Percentiles rank a stretch among this genome's conserved stretches.
Conservation (phyloP, 352 stramenopile genomes). For the Phytophthora pisi region DNA sequence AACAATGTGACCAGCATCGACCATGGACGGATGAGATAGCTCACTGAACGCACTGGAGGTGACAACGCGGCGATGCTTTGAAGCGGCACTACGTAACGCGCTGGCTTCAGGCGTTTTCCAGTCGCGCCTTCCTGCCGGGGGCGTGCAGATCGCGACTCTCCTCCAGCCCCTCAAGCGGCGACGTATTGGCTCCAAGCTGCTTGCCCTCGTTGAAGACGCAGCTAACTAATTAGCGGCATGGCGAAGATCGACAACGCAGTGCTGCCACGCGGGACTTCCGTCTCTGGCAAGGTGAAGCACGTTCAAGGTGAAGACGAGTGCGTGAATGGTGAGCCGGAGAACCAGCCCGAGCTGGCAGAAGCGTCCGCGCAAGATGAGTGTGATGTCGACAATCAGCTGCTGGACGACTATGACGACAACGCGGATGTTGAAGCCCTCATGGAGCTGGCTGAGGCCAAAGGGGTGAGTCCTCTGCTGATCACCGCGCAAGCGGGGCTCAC, state of each 20-base stretch:
- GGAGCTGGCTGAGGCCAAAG: constrained; percentile 15
- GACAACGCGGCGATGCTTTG: constrained; percentile 3
- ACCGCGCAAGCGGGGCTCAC: constrained; percentile 26
- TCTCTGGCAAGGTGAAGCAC: neutral
- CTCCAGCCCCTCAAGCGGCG: neutral
- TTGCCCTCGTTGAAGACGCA: neutral
- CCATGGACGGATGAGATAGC: constrained; percentile 1
- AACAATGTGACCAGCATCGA: neutral
- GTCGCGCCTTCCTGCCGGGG: constrained; percentile 1
- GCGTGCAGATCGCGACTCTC: constrained; percentile 13
- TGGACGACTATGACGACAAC: neutral
- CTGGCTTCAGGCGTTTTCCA: constrained; percentile 14
- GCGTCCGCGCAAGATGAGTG: neutral
- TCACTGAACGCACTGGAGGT: constrained; percentile 6
- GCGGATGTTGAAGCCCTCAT: constrained; percentile 19
- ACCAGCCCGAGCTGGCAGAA: neutral
- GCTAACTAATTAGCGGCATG: constrained; percentile 1
- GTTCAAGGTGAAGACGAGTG: neutral
- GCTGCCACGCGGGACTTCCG: constrained; percentile 12
- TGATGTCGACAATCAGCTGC: constrained; percentile 17
- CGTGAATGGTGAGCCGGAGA: neutral
- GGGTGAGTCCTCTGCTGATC: constrained; percentile 34
- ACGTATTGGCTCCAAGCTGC: neutral
- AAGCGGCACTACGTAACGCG: constrained; percentile 11
- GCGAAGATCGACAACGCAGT: constrained; percentile 9